Evolutionary conservation across 306 rosid species (phyloP).

Genomic region (Abrus precatorius): DNA sequence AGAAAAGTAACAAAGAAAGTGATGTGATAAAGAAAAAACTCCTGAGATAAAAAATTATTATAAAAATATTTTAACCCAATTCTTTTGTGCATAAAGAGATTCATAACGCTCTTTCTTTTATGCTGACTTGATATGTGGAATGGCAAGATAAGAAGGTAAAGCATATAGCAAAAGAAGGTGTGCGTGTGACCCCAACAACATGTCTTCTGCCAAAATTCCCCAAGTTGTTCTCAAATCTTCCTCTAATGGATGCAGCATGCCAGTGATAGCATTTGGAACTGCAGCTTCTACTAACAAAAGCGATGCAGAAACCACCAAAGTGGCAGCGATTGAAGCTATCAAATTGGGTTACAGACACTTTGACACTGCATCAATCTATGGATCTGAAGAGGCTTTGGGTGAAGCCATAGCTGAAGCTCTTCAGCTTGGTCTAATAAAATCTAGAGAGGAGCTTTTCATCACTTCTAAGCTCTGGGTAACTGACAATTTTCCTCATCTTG

Average conservation of each 20-base stretch:
- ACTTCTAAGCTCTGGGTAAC: conserved; percentile 52
- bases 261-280: conserved; percentile 47
- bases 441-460: conserved; percentile 54
- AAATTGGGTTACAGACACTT: conserved; percentile 47
- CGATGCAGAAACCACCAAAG: conserved; percentile 25
- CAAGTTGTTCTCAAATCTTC: conserved; percentile 12
- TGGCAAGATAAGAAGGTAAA: background rate
- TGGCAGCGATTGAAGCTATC: conserved; percentile 47
- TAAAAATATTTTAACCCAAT: no score
- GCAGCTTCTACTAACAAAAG: conserved; percentile 23
- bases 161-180: background rate
- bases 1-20: no score
- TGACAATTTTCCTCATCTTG: conserved; percentile 47
- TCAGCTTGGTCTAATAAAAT: conserved; percentile 43
- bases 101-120: background rate
- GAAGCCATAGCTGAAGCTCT: conserved; percentile 52
- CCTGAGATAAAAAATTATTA: no score
- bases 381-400: conserved; percentile 52
- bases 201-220: conserved; percentile 36
- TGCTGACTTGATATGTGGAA: no score
- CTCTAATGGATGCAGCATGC: conserved; percentile 28
- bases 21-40: no score
- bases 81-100: background rate
- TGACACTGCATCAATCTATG: conserved; percentile 48
- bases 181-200: background rate